These are phyloP conservation scores for Venturia asperata DNA, from an alignment of 2,329 filamentous ascomycete species.

Conservation along the genomic window DNA sequence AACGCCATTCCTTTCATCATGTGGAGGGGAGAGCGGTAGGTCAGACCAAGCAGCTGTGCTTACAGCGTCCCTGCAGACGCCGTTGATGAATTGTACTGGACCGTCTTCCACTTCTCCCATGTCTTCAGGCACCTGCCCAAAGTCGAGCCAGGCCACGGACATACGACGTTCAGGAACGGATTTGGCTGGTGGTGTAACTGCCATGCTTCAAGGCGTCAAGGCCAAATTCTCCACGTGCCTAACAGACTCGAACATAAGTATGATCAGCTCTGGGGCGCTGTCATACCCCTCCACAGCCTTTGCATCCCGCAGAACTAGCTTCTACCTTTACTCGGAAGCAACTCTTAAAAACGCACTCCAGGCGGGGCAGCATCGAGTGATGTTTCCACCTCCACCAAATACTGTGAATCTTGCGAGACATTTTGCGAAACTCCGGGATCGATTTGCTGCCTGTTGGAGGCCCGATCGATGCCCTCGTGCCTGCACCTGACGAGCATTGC, in stretches of 20 bases:
- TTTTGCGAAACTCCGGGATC: background rate
- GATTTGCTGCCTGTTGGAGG: background rate
- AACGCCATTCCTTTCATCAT: background rate
- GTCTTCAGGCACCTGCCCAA: background rate
- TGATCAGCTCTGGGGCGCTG: too few species aligned
- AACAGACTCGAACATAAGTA: too few species aligned
- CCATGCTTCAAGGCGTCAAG: too few species aligned
- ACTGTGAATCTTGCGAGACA: background rate
- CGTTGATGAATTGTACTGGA: background rate
- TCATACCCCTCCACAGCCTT: too few species aligned
- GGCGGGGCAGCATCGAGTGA: background rate
- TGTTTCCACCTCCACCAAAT: background rate
- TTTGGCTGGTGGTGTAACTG: too few species aligned
- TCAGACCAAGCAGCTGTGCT: background rate
- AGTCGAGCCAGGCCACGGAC: too few species aligned
- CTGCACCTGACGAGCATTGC: background rate
- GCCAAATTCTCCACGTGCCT: too few species aligned
- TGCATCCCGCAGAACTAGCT: background rate
- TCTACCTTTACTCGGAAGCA: too few species aligned
- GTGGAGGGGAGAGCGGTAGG: background rate
- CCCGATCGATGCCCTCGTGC: background rate
- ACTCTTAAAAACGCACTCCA: background rate
- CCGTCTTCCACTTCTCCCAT: background rate
- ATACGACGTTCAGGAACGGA: too few species aligned
- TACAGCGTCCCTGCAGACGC: background rate